phyloP scores from a whole-genome alignment of 2,329 filamentous ascomycete species.

The Penicillium hordei region DNA sequence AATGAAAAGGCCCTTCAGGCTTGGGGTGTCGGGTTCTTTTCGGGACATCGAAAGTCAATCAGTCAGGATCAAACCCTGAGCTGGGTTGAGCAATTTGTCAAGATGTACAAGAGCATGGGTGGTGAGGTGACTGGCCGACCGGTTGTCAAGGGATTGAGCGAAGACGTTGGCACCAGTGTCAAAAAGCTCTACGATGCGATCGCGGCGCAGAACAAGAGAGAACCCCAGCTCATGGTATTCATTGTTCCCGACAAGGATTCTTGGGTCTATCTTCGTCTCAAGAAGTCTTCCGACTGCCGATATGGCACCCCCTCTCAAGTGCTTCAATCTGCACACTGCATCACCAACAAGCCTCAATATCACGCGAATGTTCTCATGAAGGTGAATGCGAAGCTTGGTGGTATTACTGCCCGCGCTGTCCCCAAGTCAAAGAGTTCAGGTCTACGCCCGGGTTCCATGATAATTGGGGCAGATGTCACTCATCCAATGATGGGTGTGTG shows the following conservation, averaged over 20 bases:
- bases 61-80: conserved; percentile 48
- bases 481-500: conserved; percentile 70
- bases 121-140: conserved; percentile 54
- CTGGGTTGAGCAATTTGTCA: conserved; percentile 62
- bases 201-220: conserved; percentile 39
- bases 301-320: conserved; percentile 83
- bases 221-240: conserved; percentile 77
- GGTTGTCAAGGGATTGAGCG: conserved; percentile 42
- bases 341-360: conserved; percentile 74
- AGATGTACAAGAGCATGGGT: conserved; percentile 62
- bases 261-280: conserved; percentile 76
- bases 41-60: conserved; percentile 52
- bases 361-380: conserved; percentile 95
- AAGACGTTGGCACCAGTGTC: conserved; percentile 56
- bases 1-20: conserved; percentile 64
- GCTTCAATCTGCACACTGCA: conserved; percentile 68
- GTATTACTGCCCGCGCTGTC: conserved; percentile 64
- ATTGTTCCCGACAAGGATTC: conserved; percentile 71
- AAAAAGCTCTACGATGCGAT: conserved; percentile 55
- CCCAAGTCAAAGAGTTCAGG: conserved; percentile 42
- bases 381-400: conserved; percentile 92
- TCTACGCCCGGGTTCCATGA: conserved; percentile 60
- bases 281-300: conserved; percentile 83
- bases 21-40: conserved; percentile 74
- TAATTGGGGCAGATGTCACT: conserved; percentile 89